A percentile compares a stretch with the other conserved stretches of the same genome.
These are phyloP conservation scores for Phytophthora tentaculata DNA, from an alignment of 352 stramenopile genomes.

Conservation along the genomic window DNA sequence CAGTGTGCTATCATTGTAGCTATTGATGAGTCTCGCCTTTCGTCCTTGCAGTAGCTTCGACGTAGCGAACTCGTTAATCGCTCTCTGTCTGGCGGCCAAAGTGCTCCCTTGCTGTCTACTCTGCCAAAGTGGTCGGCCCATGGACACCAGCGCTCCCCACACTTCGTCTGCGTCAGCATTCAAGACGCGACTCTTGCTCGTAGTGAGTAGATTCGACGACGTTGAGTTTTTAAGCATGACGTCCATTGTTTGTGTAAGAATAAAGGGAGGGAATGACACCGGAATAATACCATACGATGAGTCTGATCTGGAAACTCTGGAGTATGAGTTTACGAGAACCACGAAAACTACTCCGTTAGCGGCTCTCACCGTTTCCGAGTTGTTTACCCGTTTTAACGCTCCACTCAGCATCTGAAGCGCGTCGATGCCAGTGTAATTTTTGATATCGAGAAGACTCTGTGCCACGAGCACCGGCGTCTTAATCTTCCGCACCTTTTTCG, in stretches of 20 bases:
- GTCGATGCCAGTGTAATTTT: background rate
- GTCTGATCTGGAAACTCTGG: background rate
- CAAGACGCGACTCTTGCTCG: conserved; percentile 2
- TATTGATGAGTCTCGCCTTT: background rate
- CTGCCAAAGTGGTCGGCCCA: background rate
- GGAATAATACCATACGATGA: background rate
- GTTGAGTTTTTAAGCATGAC: background rate
- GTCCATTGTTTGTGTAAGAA: conserved; percentile 46
- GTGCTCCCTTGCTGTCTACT: background rate
- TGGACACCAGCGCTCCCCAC: background rate
- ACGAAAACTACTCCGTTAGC: background rate
- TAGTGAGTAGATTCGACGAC: background rate
- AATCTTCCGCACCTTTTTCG: background rate
- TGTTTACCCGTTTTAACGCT: background rate
- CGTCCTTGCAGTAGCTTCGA: conserved; percentile 15
- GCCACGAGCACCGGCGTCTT: background rate
- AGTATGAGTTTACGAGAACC: background rate
- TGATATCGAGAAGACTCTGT: background rate
- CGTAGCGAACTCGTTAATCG: background rate
- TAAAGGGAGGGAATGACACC: conserved; percentile 64
- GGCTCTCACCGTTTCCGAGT: background rate
- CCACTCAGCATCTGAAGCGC: background rate
- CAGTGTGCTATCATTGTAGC: conserved; percentile 6
- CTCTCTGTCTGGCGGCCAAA: background rate
- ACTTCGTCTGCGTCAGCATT: background rate